These are phyloP conservation scores for Chalciporus pseudorubinellus DNA, from an alignment of 768 basidiomycete genomes.

Conservation along the genomic window DNA sequence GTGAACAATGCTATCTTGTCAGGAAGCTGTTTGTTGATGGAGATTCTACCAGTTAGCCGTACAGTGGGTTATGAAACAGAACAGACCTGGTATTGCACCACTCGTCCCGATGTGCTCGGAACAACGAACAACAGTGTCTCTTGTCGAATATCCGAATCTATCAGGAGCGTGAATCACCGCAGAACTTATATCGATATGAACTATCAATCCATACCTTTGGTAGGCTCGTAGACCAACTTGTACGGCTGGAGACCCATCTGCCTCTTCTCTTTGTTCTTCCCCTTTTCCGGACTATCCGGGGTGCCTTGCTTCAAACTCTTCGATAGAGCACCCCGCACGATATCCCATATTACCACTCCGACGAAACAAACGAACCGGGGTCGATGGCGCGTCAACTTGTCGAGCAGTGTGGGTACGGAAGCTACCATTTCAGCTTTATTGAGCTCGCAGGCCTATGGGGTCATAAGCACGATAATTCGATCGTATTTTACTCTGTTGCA, in stretches of 20 bases:
- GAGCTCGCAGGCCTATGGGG: slow-evolving; percentile 51
- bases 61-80: neutral
- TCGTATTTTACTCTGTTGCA: neutral
- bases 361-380: slow-evolving; percentile 78
- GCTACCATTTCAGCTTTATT: slow-evolving; percentile 48
- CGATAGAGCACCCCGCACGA: slow-evolving; percentile 35
- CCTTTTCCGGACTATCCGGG: slow-evolving; percentile 4
- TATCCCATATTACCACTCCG: slow-evolving; percentile 64
- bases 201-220: slow-evolving; percentile 7
- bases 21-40: slow-evolving; percentile 33
- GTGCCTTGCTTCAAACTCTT: slow-evolving; percentile 20
- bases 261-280: slow-evolving; percentile 8
- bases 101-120: slow-evolving; percentile 74
- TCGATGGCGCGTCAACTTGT: slow-evolving; percentile 53
- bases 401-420: slow-evolving; percentile 56
- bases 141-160: neutral
- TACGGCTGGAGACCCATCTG: slow-evolving; percentile 23
- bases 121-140: slow-evolving; percentile 76
- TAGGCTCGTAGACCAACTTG: slow-evolving; percentile 19
- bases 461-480: neutral
- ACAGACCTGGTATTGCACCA: slow-evolving; percentile 68
- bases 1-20: slow-evolving; percentile 46
- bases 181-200: neutral
- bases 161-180: too few relatives aligned
- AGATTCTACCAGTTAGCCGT: neutral